phyloP scores from a whole-genome alignment of 192 early-diverging fungal species.

The Pilobolus umbonatus region DNA sequence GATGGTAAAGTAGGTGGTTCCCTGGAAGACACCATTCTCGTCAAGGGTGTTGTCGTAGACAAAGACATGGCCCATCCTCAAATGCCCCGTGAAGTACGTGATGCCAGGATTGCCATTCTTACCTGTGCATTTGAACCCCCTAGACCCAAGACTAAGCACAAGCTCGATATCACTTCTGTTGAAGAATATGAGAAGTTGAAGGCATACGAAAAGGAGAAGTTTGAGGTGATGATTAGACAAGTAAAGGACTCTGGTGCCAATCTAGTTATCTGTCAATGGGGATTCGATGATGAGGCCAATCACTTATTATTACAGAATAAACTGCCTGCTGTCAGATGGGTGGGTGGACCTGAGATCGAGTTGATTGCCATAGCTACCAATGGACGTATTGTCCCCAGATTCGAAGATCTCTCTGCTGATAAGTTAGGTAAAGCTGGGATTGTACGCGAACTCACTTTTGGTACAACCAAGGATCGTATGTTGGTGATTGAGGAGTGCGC shows the following conservation, averaged over 20 bases:
- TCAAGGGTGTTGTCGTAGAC: constrained; percentile 98
- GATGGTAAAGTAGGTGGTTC: constrained; percentile 99
- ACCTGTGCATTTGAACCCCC: constrained; percentile 99
- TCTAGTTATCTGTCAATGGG: constrained; percentile 99
- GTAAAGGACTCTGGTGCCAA: constrained; percentile 99
- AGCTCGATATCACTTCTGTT: constrained; percentile 96
- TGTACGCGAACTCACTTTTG: constrained; percentile 93
- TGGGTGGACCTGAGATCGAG: constrained; percentile 99
- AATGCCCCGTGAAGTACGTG: constrained; percentile 94
- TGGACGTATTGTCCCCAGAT: constrained; percentile 98
- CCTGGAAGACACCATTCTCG: constrained; percentile 86
- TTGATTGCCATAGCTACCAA: constrained; percentile 99
- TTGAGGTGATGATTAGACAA: constrained; percentile 93
- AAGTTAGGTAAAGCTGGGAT: constrained; percentile 94
- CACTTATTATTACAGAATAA: constrained; percentile 96
- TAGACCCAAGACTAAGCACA: constrained; percentile 99
- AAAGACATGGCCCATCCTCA: constrained; percentile 99
- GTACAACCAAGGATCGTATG: constrained; percentile 99
- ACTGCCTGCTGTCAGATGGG: constrained; percentile 98
- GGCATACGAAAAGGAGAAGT: constrained; percentile 92
- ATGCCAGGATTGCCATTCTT: constrained; percentile 97
- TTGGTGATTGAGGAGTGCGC: constrained; percentile 98
- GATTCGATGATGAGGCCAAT: constrained; percentile 99
- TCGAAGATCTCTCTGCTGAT: constrained; percentile 82
- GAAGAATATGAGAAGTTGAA: constrained; percentile 99